phyloP scores from a whole-genome alignment of 2,329 filamentous ascomycete species.

The Parastagonospora avenae region DNA sequence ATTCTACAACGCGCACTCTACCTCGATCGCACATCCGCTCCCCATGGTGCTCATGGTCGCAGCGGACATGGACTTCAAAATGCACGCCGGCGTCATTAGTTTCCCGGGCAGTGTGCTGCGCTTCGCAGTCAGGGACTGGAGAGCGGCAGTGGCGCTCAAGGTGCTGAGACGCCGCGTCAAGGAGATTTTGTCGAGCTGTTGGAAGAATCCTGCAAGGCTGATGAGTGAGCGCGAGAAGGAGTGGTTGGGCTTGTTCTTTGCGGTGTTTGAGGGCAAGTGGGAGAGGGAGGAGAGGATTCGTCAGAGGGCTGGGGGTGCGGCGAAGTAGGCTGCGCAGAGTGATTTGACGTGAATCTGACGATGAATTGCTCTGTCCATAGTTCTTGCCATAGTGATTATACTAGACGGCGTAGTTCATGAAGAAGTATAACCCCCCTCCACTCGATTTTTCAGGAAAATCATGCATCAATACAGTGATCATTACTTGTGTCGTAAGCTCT shows the following conservation, averaged over 20 bases:
- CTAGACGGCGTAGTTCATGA: too few relatives aligned
- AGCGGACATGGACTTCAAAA: slow-evolving; percentile 80
- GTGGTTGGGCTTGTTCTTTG: slow-evolving; percentile 49
- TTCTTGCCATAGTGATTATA: too few relatives aligned
- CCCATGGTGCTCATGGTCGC: slow-evolving; percentile 75
- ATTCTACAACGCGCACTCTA: slow-evolving; percentile 79
- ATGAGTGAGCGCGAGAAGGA: slow-evolving; percentile 47
- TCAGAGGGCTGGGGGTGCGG: slow-evolving; percentile 34
- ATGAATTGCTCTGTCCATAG: too few relatives aligned
- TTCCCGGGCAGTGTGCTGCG: slow-evolving; percentile 86
- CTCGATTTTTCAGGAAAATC: too few relatives aligned
- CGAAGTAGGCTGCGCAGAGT: slow-evolving; percentile 18
- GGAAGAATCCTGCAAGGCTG: slow-evolving; percentile 59
- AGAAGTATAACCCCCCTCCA: too few relatives aligned
- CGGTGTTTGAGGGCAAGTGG: slow-evolving; percentile 35
- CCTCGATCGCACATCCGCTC: slow-evolving; percentile 76
- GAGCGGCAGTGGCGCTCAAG: slow-evolving; percentile 87
- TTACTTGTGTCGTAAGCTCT: too few relatives aligned
- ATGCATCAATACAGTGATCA: too few relatives aligned
- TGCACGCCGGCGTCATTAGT: slow-evolving; percentile 85
- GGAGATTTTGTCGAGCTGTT: slow-evolving; percentile 74
- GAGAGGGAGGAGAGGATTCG: slow-evolving; percentile 41
- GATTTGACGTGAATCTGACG: too few relatives aligned
- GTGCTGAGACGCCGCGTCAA: slow-evolving; percentile 73
- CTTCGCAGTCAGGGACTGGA: slow-evolving; percentile 87